These are phyloP conservation scores for Didymella lethalis DNA, from an alignment of 2,329 filamentous ascomycete genomes.

Conservation along the genomic window DNA sequence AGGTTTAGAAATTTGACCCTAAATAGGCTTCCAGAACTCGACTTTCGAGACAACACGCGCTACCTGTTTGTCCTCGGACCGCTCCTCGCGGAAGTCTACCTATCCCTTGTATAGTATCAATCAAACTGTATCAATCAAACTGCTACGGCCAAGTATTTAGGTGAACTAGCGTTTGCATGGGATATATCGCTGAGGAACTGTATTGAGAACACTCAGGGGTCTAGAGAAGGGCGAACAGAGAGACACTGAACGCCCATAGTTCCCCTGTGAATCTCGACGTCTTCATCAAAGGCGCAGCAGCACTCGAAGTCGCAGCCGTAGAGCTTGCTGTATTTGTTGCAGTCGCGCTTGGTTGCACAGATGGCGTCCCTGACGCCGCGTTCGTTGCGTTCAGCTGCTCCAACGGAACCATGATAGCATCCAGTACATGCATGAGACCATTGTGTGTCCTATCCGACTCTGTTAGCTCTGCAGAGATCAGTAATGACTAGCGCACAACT, in stretches of 20 bases:
- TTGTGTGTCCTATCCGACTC: conserved; percentile 29
- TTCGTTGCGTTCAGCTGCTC: conserved; percentile 23
- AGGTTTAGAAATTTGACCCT: no score
- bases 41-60: no score
- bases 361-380: conserved; percentile 7
- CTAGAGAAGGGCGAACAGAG: not conserved
- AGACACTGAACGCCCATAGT: not conserved
- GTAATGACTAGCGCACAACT: conserved; percentile 3
- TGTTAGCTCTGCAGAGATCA: not conserved
- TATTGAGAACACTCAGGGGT: no score
- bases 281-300: not conserved
- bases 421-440: conserved; percentile 33
- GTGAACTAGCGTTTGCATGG: no score
- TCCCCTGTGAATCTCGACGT: not conserved
- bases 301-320: not conserved
- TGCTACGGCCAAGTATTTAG: no score
- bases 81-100: no score
- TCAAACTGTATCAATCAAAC: no score
- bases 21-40: no score
- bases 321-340: not conserved
- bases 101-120: no score
- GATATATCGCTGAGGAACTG: no score
- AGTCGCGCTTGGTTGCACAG: conserved; percentile 17
- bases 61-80: no score
- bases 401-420: conserved; percentile 31